Percentiles rank a stretch among this genome's conserved stretches.
Evolutionary conservation across 257 asterid genomes (phyloP).

Genomic region (Verbena officinalis): DNA sequence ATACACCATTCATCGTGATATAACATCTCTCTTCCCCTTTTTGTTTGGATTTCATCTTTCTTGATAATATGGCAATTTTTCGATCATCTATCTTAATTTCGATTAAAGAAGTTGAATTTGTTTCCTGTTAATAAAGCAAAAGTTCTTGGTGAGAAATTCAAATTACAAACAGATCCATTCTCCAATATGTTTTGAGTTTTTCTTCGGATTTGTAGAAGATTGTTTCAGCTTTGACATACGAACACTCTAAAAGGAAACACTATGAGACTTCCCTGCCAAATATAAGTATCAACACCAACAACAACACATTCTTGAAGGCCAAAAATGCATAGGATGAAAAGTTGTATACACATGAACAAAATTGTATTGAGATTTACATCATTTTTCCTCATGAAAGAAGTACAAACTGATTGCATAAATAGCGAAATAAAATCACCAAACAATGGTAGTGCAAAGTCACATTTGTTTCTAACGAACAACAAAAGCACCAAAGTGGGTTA

Average conservation of each 20-base stretch:
- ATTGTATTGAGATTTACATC: conserved; percentile 52
- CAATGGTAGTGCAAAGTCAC: conserved; percentile 38
- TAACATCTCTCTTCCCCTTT: too few relatives aligned
- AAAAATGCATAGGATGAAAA: conserved; percentile 22
- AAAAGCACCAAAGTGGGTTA: conserved; percentile 30
- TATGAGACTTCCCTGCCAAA: background rate
- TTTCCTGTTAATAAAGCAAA: background rate
- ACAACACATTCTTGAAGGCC: conserved; percentile 16
- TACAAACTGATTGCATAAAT: conserved; percentile 25
- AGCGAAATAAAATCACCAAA: conserved; percentile 38
- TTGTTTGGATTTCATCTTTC: too few relatives aligned
- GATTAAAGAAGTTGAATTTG: background rate
- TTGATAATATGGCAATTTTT: background rate
- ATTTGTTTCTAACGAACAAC: conserved; percentile 32
- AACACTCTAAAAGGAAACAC: conserved; percentile 9
- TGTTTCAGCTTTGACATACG: background rate
- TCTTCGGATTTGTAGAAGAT: background rate
- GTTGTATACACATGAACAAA: conserved; percentile 36
- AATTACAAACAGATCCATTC: background rate
- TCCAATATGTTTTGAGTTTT: background rate
- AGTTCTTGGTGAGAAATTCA: background rate
- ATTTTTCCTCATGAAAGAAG: conserved; percentile 36
- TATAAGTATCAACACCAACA: conserved; percentile 14
- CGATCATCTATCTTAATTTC: background rate
- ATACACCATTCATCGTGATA: too few relatives aligned